Base-by-base conservation (phyloP, 202 grass and related monocot genomes). In the Thinopyrum obtusiflorum region DNA sequence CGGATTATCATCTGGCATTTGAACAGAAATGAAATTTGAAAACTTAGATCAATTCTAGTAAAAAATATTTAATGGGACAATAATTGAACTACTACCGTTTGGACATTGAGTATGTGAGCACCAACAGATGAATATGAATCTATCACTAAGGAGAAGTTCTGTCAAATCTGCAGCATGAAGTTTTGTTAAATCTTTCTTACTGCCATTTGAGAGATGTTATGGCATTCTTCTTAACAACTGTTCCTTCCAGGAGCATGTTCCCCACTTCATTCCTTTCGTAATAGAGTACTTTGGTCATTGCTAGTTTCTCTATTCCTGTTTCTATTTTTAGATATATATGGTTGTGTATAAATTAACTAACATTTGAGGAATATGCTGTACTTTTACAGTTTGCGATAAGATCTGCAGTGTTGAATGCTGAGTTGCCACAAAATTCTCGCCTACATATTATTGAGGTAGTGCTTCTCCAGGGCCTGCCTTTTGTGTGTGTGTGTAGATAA, bases 391-490 rank as follows among this genome's bases (percentile, higher is more conserved):
- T 98, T 80, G 93, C 87, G 42, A 94, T 96, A 88, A 94, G 87
- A 88, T 98, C 93, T 92, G 88, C 91, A 20, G 91, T 98, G 37
- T 80, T 98, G 81, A 98, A 98, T 88, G 97, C 93, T 83, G 93
- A 98, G 81, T 92, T 98, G 81, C 97, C 97, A 74, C 97, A 98
- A 82, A 98, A 98, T 90, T 98, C 97, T 68, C 93, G 97, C 40
- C 78, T 98, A 63, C 93, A 98, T 92, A 98, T 98, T 80, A 92
- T 98, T 77, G 88, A 92, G 93, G 97, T 92, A 88, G 73, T n/a
- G 62, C 71, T 85, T 74, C 63, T 87, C 35, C n/a, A 62, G 4
- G 49, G 57, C 60, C 82, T 18, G 15, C 37, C 28, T 18, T 20
- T 27, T 55, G 15, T 53, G 14, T 53, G 49, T 49, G 37, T 49